Percentiles rank a stretch among this genome's conserved stretches.
Evolutionary conservation across 2,329 filamentous ascomycete species (phyloP).

Genomic region (Aspergillus uvarum): DNA sequence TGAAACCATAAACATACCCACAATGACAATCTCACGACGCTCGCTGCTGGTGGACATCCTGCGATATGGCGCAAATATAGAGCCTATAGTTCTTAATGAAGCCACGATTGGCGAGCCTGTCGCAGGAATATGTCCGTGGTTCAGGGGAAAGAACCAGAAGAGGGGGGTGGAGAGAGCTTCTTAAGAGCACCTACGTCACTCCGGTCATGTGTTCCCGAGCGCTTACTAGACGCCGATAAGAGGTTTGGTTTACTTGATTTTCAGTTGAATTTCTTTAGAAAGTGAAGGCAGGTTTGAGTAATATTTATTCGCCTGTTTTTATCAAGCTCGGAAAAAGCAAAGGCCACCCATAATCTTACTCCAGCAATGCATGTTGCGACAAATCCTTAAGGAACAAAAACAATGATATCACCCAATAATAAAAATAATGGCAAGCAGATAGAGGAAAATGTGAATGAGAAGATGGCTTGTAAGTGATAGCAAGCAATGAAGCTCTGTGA

Average conservation of each 20-base stretch:
- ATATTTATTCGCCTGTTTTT: constrained; percentile 7
- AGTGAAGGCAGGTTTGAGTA: constrained; percentile 4
- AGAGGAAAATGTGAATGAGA: constrained; percentile 10
- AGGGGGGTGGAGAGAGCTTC: background rate
- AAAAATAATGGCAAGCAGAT: constrained; percentile 10
- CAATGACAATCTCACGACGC: constrained; percentile 41
- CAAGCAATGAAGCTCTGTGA: background rate
- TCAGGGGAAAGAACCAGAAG: background rate
- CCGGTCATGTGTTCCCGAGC: constrained; percentile 28
- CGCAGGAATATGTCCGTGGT: background rate
- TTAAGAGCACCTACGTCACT: constrained; percentile 31
- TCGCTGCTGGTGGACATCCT: constrained; percentile 33
- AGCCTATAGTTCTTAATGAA: constrained; percentile 18
- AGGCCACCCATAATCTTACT: constrained; percentile 21
- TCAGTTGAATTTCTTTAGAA: background rate
- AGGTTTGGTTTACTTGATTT: background rate
- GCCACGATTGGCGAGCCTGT: constrained; percentile 23
- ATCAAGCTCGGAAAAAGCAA: background rate
- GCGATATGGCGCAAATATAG: constrained; percentile 18
- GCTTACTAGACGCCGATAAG: constrained; percentile 4
- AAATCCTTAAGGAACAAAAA: background rate
- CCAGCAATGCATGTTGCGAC: constrained; percentile 31
- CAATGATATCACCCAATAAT: constrained; percentile 17
- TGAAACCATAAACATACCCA: constrained; percentile 32
- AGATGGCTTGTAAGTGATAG: background rate